Base-by-base conservation (phyloP, 192 early-diverging fungal species). In the Oehlia diaphana region DNA sequence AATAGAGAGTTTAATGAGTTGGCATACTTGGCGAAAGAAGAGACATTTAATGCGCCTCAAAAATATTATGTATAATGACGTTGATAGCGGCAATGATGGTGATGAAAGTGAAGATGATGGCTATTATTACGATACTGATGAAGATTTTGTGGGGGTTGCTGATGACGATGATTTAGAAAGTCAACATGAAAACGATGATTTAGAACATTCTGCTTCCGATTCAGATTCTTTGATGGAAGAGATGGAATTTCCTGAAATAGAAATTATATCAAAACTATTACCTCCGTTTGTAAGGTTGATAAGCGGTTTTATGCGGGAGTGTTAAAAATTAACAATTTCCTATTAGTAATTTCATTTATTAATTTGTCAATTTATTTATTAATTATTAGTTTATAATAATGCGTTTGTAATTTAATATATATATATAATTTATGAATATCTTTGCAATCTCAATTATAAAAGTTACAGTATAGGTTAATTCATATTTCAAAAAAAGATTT, bases 21-120 rank as follows among this genome's bases (percentile, higher is more conserved):
- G 82, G 50, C 79, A 82, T 70, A 50, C 68, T 9, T 78, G 9
- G 39, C 70, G 78, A 44, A 85, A 84, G 81, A 82, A 69, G 75
- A 81, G 69, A 78, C 85, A 70, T 81, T 80, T 79, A 23, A 28
- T 21, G 47, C 77, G 35, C 63, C 83, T 81, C 86, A 82, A 78
- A 76, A 72, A 73, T 68, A 39, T 67, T 85, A 74, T 76, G 77
- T 76, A 72, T 83, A 81, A 31, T 77, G 50, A 65, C 1, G 53
- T 65, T 9, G 74, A 76, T 26, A 58, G 61, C 7, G 79, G 82
- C 2, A 74, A 71, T 35, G 83, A 79, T 12, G 76, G 61, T 3
- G 77, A 62, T 4, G 28, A 42, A 13, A 33, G 79, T 26, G 76
- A 70, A 3, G 42, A 21, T 33, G 44, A 16, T 13, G 47, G 9